Conservation (phyloP, 306 rosid species). For the Cucurbita ficifolia region DNA sequence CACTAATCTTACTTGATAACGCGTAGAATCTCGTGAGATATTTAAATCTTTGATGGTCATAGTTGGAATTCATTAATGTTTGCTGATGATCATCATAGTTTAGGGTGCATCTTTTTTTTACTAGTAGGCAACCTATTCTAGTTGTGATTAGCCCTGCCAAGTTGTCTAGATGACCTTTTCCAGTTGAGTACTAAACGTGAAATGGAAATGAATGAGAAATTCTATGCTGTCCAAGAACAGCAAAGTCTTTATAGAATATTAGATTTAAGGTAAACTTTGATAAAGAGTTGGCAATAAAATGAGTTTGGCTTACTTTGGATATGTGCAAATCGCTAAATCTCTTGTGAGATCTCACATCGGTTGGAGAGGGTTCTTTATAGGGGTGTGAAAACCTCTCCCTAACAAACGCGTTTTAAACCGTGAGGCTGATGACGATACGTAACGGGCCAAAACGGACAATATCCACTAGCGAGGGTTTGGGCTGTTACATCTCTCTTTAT, state of each 20-base stretch:
- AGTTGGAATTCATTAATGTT: background rate
- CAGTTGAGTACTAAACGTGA: background rate
- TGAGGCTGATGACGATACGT: too few relatives aligned
- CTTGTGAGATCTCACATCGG: too few relatives aligned
- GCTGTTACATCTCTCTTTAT: too few relatives aligned
- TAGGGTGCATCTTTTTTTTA: background rate
- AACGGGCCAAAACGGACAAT: too few relatives aligned
- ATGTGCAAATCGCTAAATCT: too few relatives aligned
- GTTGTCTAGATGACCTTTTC: background rate
- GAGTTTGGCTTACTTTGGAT: too few relatives aligned
- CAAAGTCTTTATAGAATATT: background rate
- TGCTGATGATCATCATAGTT: background rate
- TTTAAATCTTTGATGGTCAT: background rate
- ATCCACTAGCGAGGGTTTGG: too few relatives aligned
- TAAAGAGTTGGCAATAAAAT: background rate
- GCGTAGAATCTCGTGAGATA: background rate
- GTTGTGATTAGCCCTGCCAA: background rate
- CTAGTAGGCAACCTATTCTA: background rate
- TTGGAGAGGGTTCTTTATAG: too few relatives aligned
- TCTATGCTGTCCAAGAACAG: background rate
- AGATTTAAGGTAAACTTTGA: background rate
- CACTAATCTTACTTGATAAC: background rate
- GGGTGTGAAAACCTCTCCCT: too few relatives aligned
- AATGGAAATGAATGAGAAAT: background rate
- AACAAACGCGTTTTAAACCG: too few relatives aligned